phyloP scores from a whole-genome alignment of 2,329 filamentous ascomycete species.

The Aspergillus niger region DNA sequence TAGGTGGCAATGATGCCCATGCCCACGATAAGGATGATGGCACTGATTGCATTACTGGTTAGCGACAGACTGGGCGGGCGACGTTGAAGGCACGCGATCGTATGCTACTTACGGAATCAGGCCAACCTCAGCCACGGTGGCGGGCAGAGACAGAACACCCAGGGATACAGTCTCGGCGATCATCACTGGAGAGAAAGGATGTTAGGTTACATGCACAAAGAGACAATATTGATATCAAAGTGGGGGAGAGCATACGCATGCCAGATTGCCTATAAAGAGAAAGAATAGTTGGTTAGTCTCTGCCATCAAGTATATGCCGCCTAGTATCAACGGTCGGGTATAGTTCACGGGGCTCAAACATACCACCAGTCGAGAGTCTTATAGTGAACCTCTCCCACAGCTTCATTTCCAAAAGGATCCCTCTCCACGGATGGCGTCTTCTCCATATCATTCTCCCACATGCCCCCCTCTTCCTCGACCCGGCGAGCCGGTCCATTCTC shows the following conservation, averaged over 20 bases:
- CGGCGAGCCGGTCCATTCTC: constrained; percentile 8
- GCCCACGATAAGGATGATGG: constrained; percentile 55
- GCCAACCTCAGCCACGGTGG: constrained; percentile 53
- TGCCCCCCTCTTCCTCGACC: constrained; percentile 5
- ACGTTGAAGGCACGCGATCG: neutral
- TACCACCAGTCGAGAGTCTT: constrained; percentile 49
- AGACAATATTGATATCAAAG: neutral
- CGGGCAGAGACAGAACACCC: constrained; percentile 57
- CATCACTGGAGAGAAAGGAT: constrained; percentile 44
- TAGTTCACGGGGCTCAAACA: neutral
- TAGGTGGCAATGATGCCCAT: constrained; percentile 60
- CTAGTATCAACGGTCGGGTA: no score
- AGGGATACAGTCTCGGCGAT: constrained; percentile 59
- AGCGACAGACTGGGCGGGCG: neutral
- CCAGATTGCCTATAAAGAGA: constrained; percentile 35
- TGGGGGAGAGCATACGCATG: constrained; percentile 31
- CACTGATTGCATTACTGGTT: constrained; percentile 31
- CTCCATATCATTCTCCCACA: constrained; percentile 14
- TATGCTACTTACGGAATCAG: constrained; percentile 47
- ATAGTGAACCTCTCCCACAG: constrained; percentile 46
- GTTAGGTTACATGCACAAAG: neutral
- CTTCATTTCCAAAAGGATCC: constrained; percentile 38
- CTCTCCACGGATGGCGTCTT: constrained; percentile 12
- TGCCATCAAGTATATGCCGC: no score
- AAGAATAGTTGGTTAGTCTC: constrained; percentile 35